Evolutionary conservation across 345 rosid species (phyloP), one percentile per base, ranked within the genome.

Genomic region (Iberis pinnata): DNA sequence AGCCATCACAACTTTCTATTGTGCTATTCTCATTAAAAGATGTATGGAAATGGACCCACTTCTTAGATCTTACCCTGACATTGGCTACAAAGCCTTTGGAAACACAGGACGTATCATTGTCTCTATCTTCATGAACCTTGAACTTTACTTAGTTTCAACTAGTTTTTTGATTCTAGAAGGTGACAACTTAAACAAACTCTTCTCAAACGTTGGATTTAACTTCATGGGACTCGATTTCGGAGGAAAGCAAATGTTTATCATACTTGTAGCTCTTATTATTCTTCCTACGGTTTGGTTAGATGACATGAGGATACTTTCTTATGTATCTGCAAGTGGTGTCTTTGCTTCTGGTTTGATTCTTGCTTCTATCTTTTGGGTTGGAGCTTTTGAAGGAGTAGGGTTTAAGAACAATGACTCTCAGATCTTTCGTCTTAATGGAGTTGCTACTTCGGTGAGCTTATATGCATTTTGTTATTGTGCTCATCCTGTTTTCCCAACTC

Each of bases 91-190:
- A 12, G 97, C 97, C 42, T 86, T 89, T 41, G 97, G 96, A 6
- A 76, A 55, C 18, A 75, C 65, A 14, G 97, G 97, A 50, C 80
- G 81, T 51, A 0, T 79, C 2, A 6, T 86, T 9, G 66, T 76
- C 20, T 77, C 85, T 0, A 47, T 80, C 46, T 76, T 86, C 72
- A 84, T 86, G 87, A 73, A 86, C 33, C 26, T 66, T 0, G 96
- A 86, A 76, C 97, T 89, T 57, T 89, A 78, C 73, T 53, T 86
- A 18, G 94, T 89, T 0, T 84, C 89, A 0, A 86, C 86, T 0
- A 90, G 96, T 6, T 89, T 89, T 76, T 63, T 89, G 68, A 86
- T 89, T 35, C 70, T 89, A 9, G 95, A 89, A 80, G 97, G 94
- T 2, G 97, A 89, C 45, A 89, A 89, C 64, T 68, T 89, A 18